phyloP scores from a whole-genome alignment of 2,329 filamentous ascomycete species.

The Akanthomyces muscarius region DNA sequence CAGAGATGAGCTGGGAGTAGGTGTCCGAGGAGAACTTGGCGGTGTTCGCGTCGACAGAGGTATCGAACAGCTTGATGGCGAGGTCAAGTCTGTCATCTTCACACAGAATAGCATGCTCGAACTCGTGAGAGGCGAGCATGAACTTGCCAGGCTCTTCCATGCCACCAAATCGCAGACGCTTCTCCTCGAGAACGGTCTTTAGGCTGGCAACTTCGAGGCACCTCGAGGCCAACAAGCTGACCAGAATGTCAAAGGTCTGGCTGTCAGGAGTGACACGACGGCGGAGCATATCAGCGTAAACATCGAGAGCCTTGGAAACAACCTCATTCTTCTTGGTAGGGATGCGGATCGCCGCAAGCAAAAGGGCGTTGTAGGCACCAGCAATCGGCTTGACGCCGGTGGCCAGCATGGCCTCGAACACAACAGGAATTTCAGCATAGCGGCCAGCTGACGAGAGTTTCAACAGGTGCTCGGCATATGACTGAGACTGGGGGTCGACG shows the following conservation, averaged over 20 bases:
- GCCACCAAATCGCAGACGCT: slow-evolving; percentile 77
- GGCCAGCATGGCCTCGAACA: slow-evolving; percentile 86
- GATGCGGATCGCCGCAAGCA: slow-evolving; percentile 79
- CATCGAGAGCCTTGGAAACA: slow-evolving; percentile 85
- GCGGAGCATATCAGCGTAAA: slow-evolving; percentile 94
- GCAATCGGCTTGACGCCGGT: slow-evolving; percentile 77
- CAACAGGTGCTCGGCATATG: slow-evolving; percentile 74
- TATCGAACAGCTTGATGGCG: slow-evolving; percentile 80
- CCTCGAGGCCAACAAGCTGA: slow-evolving; percentile 74
- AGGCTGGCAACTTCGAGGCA: slow-evolving; percentile 73
- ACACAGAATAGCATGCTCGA: slow-evolving; percentile 78
- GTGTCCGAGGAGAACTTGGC: slow-evolving; percentile 73
- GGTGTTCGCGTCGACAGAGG: slow-evolving; percentile 60
- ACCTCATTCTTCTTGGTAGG: slow-evolving; percentile 76
- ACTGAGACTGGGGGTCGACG: slow-evolving; percentile 60
- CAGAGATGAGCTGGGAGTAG: slow-evolving; percentile 80
- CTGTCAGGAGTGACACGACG: slow-evolving; percentile 77
- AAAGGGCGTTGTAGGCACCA: slow-evolving; percentile 85
- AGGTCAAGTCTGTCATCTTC: slow-evolving; percentile 86
- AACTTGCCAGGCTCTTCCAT: slow-evolving; percentile 81
- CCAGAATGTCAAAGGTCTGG: slow-evolving; percentile 82
- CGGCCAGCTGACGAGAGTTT: slow-evolving; percentile 67
- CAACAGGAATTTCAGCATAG: slow-evolving; percentile 82
- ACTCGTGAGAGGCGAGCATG: slow-evolving; percentile 82
- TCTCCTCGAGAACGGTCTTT: slow-evolving; percentile 72